Evolutionary conservation across 495 filamentous ascomycete genomes (phyloP), one percentile per base, ranked within the genome.

Genomic region (Daldinia vernicosa): DNA sequence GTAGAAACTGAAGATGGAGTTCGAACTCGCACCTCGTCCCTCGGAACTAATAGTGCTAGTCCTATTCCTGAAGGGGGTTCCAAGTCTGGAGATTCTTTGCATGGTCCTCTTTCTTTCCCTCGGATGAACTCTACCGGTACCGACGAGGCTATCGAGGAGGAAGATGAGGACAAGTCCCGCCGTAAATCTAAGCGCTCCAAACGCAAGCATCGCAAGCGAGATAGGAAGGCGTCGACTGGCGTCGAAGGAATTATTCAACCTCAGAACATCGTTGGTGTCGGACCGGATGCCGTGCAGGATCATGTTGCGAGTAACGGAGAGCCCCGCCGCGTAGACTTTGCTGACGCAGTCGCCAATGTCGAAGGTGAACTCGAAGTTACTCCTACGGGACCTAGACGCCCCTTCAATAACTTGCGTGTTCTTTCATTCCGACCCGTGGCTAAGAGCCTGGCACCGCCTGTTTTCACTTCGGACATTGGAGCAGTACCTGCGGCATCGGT

Each of bases 1-100:
- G 86, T 86, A 55, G 88, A 91, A 15, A 89, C 85, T 0, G 80
- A 75, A 19, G 78, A 82, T 2, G 56, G 22, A 6, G 71, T 17
- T 15, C 73, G 67, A 14, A 78, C 79, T 51, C 74, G 77, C 14
- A 78, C 80, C 0, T 76, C 82, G 0, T 81, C 81, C 1, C 77
- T 79, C 28, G 78, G 76, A 45, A 79, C 80, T 6, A 75, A 69
- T 22, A 75, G 77, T 55, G 68, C 66, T 14, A 80, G 72, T 52
- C 74, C 80, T 19, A 51, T 45, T 19, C 27, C 69, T 6, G 80
- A 81, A 3, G 75, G 50, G 1, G 43, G 77, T n/a, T 62, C 66
- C 0, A 72, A 69, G 24, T 74, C 75, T 9, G 79, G 80, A 19
- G 76, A 81, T 26, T 74, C 76, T 22, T 64, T 74, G 0, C 75